These are phyloP conservation scores for Potentilla sterilis DNA, from an alignment of 306 rosid species.

Conservation along the genomic window DNA sequence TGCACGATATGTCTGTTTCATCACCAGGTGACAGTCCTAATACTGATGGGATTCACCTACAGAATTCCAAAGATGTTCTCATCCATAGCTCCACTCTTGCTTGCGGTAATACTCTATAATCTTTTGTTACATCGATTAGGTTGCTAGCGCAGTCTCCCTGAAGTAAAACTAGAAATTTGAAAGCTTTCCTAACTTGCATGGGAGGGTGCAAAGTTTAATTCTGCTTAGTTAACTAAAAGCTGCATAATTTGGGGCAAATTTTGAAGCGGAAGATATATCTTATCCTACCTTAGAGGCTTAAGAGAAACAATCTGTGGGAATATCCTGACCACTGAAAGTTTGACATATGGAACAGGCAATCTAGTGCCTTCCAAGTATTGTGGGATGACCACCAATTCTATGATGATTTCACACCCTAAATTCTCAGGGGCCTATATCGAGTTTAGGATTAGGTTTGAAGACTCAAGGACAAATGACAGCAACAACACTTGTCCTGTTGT, in stretches of 20 bases:
- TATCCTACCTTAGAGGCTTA: slow-evolving; percentile 34
- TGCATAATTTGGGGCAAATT: neutral
- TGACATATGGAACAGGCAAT: slow-evolving; percentile 34
- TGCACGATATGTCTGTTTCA: slow-evolving; percentile 63
- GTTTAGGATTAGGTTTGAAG: slow-evolving; percentile 24
- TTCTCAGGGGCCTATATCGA: slow-evolving; percentile 30
- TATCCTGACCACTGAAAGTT: slow-evolving; percentile 23
- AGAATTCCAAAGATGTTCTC: slow-evolving; percentile 78
- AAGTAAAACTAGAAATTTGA: neutral
- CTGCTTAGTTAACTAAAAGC: neutral
- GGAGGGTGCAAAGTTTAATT: neutral
- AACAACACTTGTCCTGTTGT: slow-evolving; percentile 10
- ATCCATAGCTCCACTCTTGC: slow-evolving; percentile 64
- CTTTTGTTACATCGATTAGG: neutral
- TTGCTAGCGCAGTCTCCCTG: neutral
- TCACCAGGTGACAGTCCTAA: slow-evolving; percentile 91
- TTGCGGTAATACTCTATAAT: slow-evolving; percentile 59
- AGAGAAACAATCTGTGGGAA: neutral
- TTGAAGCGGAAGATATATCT: slow-evolving; percentile 18
- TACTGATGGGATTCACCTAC: slow-evolving; percentile 97
- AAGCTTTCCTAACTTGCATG: neutral
- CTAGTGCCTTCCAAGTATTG: slow-evolving; percentile 18
- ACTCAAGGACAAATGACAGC: slow-evolving; percentile 9
- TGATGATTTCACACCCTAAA: slow-evolving; percentile 27
- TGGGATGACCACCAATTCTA: slow-evolving; percentile 23